phyloP scores from a whole-genome alignment of 352 stramenopile genomes.

The Phytophthora pistaciae region DNA sequence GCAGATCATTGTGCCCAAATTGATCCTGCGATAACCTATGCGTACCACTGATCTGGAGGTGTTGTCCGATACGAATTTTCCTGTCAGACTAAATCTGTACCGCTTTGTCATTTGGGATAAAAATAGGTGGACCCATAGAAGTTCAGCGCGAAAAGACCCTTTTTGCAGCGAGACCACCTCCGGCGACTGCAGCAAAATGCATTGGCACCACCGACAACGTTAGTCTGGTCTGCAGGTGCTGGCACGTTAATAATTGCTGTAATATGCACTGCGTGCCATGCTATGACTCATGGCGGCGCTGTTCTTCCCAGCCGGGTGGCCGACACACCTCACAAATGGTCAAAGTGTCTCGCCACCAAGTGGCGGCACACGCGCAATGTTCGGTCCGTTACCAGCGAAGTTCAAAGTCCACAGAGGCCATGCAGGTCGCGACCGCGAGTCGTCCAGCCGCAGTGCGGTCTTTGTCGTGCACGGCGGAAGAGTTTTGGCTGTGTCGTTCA shows the following conservation, averaged over 20 bases:
- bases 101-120: background rate
- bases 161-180: background rate
- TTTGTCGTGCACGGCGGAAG: slow-evolving; percentile 10
- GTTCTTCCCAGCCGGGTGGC: background rate
- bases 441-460: slow-evolving; percentile 9
- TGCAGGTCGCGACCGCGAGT: background rate
- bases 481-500: slow-evolving; percentile 9
- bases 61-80: background rate
- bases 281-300: no score
- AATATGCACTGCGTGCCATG: background rate
- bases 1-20: background rate
- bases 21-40: background rate
- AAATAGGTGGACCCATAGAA: background rate
- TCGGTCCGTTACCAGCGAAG: slow-evolving; percentile 13
- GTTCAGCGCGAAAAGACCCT: background rate
- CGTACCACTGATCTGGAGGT: background rate
- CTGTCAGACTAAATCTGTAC: background rate
- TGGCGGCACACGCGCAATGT: slow-evolving; percentile 15
- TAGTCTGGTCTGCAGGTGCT: no score
- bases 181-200: background rate
- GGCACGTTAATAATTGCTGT: no score
- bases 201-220: no score
- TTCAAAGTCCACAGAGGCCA: slow-evolving; percentile 9
- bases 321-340: background rate
- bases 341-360: slow-evolving; percentile 26